phyloP scores from a whole-genome alignment of 768 basidiomycete species.

The Albatrellus ellisii region DNA sequence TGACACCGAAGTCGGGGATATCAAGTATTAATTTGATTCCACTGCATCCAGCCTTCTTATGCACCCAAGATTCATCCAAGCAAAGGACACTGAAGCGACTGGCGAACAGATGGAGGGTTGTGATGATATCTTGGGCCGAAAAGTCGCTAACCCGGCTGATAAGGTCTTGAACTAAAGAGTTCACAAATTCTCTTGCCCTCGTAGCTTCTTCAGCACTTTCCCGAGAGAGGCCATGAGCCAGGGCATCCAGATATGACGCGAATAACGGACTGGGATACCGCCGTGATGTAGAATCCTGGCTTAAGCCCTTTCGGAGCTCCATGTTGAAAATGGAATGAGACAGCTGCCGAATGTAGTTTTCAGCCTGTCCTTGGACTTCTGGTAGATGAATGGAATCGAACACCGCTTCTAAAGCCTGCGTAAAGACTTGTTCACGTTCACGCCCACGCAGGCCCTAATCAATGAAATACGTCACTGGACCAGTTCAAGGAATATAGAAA shows the following conservation, averaged over 20 bases:
- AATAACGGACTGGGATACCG: slow-evolving; percentile 45
- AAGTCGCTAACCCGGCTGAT: slow-evolving; percentile 38
- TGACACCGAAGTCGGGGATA: slow-evolving; percentile 55
- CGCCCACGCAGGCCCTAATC: slow-evolving; percentile 55
- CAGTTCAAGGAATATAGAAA: background rate
- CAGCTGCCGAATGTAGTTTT: slow-evolving; percentile 54
- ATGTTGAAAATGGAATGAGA: slow-evolving; percentile 58
- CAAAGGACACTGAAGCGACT: slow-evolving; percentile 77
- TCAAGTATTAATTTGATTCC: slow-evolving; percentile 75
- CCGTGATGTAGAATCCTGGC: slow-evolving; percentile 38
- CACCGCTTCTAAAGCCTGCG: slow-evolving; percentile 56
- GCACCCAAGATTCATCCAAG: slow-evolving; percentile 81
- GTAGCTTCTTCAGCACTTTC: slow-evolving; percentile 46
- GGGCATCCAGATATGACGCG: slow-evolving; percentile 64
- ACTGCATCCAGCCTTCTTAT: slow-evolving; percentile 79
- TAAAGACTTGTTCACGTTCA: slow-evolving; percentile 65
- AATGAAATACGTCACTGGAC: background rate
- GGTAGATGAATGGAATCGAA: slow-evolving; percentile 63
- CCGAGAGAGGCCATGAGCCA: slow-evolving; percentile 64
- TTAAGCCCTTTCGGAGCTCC: slow-evolving; percentile 53
- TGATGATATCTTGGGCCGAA: slow-evolving; percentile 40
- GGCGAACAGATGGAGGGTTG: slow-evolving; percentile 70
- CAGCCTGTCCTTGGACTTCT: slow-evolving; percentile 59
- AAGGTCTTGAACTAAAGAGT: slow-evolving; percentile 53
- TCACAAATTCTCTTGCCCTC: slow-evolving; percentile 47